These are phyloP conservation scores for Aspergillus coremiiformis DNA, from an alignment of 495 filamentous ascomycete species.

Conservation along the genomic window DNA sequence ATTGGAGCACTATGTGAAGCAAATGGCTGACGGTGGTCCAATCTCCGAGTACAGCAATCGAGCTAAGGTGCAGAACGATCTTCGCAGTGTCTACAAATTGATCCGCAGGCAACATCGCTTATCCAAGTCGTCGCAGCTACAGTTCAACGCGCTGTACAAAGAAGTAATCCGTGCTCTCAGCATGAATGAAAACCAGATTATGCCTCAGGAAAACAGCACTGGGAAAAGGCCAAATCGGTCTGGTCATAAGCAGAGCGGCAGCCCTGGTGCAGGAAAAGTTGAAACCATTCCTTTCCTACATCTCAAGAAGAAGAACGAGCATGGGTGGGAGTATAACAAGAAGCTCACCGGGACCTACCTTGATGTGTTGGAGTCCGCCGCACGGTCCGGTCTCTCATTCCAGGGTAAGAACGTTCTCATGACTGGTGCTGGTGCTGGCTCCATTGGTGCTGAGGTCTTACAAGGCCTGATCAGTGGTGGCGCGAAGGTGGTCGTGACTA, in stretches of 20 bases:
- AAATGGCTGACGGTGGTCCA: constrained; percentile 98
- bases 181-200: constrained; percentile 97
- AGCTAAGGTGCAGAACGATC: constrained; percentile 93
- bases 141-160: constrained; percentile 90
- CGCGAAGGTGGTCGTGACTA: constrained; percentile 92
- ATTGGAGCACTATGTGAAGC: constrained; percentile 95
- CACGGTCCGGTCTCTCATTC: constrained; percentile 80
- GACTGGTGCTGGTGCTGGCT: constrained; percentile 96
- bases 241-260: constrained; percentile 45
- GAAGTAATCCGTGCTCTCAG: constrained; percentile 85
- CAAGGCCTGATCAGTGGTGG: constrained; percentile 95
- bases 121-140: constrained; percentile 85
- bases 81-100: constrained; percentile 89
- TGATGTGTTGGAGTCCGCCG: constrained; percentile 82
- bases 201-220: constrained; percentile 69
- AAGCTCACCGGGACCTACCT: constrained; percentile 89
- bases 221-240: constrained; percentile 60
- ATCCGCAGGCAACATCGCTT: constrained; percentile 96
- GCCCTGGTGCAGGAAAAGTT: constrained; percentile 71
- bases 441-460: constrained; percentile 96
- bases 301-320: constrained; percentile 85
- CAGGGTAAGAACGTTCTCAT: constrained; percentile 94
- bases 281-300: constrained; percentile 98
- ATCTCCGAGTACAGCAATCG: constrained; percentile 98
- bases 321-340: constrained; percentile 99